phyloP scores from a whole-genome alignment of 257 asterid species.

The Forsythia viridissima region DNA sequence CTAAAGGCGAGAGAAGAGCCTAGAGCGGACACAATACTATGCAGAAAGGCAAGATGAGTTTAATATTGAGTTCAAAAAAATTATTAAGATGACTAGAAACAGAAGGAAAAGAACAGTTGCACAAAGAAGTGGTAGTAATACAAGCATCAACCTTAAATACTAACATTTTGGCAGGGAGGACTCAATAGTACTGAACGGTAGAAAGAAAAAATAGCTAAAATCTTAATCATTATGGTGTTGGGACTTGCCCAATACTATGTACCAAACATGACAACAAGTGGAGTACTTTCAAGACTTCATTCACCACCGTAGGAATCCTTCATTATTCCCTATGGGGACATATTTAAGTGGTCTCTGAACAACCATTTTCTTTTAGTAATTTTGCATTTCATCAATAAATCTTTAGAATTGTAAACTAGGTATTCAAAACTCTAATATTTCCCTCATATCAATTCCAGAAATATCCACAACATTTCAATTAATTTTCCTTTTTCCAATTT shows the following conservation, averaged over 20 bases:
- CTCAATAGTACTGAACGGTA: neutral
- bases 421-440: neutral
- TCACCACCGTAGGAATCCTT: neutral
- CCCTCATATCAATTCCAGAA: neutral
- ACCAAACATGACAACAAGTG: neutral
- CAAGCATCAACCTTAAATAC: neutral
- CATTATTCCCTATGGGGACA: neutral
- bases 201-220: neutral
- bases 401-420: no score
- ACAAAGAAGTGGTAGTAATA: neutral
- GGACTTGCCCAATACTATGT: neutral
- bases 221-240: neutral
- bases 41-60: neutral
- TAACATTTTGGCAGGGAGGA: neutral
- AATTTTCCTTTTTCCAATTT: neutral
- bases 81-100: neutral
- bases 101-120: neutral
- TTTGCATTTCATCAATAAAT: neutral
- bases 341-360: neutral
- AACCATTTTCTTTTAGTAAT: neutral
- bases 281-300: neutral
- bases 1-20: neutral
- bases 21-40: neutral
- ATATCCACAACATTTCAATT: neutral
- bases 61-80: neutral